Evolutionary conservation across 2,329 filamentous ascomycete species (phyloP), one percentile per base, ranked within the genome.

Genomic region (Huntiella abstrusa): DNA sequence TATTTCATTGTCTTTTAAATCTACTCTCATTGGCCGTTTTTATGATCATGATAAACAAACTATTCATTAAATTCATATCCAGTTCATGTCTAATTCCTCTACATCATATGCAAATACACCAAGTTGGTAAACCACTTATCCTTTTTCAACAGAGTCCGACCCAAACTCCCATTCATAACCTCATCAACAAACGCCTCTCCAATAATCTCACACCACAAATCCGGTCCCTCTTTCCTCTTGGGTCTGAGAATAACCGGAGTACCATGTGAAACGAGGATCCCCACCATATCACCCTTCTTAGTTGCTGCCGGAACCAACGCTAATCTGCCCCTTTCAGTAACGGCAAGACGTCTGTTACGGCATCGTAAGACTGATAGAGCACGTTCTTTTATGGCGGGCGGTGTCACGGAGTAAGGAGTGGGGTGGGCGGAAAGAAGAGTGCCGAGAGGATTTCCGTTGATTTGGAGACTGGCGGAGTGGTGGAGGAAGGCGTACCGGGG

Each of bases 161-260:
- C 48, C 28, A 47, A 34, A n/a, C 19, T 35, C 10, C 41, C 48
- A 11, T 22, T 35, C 48, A 49, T 49, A n/a, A 49, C 34, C 2
- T 43, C 48, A 32, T 49, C 48, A 3, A 49, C 44, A 41, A 49
- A 49, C 13, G 48, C 48, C 48, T 49, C 48, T 8, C 44, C 48
- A 16, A 49, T 33, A 46, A 47, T 40, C 41, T 49, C 44, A 34
- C 48, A 49, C 44, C 48, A 47, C 33, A 47, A 22, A 38, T 49
- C 48, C 8, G 40, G 35, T 16, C 34, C 44, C 11, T 46, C 41
- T 4, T 19, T 15, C 4, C 16, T 34, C 36, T 47, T 47, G 12
- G 48, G 48, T 13, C 44, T 34, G 2, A 49, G n/a, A 33, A 49
- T 38, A 3, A 49, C 28, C 12, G 48, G 48, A 12, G 48, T 49